These are phyloP conservation scores for Infundibulicybe gibba DNA, from an alignment of 768 basidiomycete genomes.

Conservation along the genomic window DNA sequence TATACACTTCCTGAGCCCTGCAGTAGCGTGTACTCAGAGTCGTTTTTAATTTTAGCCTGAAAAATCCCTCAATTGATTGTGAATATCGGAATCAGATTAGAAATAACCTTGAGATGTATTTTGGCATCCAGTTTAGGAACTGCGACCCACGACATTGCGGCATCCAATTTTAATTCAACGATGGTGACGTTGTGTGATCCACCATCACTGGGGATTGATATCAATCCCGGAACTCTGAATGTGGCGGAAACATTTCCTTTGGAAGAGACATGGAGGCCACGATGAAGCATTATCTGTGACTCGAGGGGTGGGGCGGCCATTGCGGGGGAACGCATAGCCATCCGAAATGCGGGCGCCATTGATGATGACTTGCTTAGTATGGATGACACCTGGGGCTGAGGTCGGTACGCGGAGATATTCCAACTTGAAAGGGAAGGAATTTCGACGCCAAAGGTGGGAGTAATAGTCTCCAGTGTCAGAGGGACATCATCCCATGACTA, in stretches of 20 bases:
- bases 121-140: slow-evolving; percentile 30
- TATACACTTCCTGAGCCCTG: too few relatives aligned
- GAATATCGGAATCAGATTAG: too few relatives aligned
- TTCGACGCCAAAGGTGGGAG: slow-evolving; percentile 17
- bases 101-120: slow-evolving; percentile 26
- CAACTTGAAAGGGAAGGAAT: too few relatives aligned
- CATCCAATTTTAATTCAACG: slow-evolving; percentile 23
- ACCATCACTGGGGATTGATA: slow-evolving; percentile 27
- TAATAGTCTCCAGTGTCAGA: slow-evolving; percentile 15
- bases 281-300: too few relatives aligned
- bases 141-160: too few relatives aligned
- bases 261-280: slow-evolving; percentile 19
- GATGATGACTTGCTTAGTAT: slow-evolving; percentile 1
- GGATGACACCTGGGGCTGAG: slow-evolving; percentile 1
- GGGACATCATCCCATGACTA: slow-evolving; percentile 19
- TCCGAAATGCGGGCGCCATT: too few relatives aligned
- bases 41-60: too few relatives aligned
- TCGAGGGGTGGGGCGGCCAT: too few relatives aligned
- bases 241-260: slow-evolving; percentile 27
- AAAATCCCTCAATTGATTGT: too few relatives aligned
- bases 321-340: too few relatives aligned
- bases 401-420: slow-evolving; percentile 10
- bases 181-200: slow-evolving; percentile 28
- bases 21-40: too few relatives aligned
- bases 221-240: slow-evolving; percentile 26